These are phyloP conservation scores for Begonia peltatifolia DNA, from an alignment of 306 rosid genomes.

Conservation along the genomic window DNA sequence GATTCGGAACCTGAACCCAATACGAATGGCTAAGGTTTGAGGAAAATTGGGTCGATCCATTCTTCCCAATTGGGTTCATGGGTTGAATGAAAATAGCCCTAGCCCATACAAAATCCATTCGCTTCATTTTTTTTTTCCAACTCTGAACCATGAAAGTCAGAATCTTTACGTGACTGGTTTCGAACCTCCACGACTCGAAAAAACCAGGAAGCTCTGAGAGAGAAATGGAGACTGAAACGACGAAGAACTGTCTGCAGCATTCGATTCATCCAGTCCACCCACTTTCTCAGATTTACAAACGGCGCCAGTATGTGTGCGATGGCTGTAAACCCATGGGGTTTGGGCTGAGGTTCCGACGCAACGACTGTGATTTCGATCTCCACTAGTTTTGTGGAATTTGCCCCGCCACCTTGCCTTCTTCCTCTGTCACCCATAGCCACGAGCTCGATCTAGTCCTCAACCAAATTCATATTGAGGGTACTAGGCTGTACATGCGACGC, in stretches of 20 bases:
- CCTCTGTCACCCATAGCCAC: not conserved
- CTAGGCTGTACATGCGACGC: not conserved
- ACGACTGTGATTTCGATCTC: slow-evolving; percentile 5
- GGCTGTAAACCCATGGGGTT: slow-evolving; percentile 4
- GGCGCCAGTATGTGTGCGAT: slow-evolving; percentile 1
- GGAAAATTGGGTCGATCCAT: too few relatives aligned
- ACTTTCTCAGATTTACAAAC: not conserved
- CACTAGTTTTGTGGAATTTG: not conserved
- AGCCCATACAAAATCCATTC: too few relatives aligned
- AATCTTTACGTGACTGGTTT: too few relatives aligned
- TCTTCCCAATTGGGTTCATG: too few relatives aligned
- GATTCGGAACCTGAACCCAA: not conserved
- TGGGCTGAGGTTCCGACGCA: not conserved
- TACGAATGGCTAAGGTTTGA: too few relatives aligned
- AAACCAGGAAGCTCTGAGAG: not conserved
- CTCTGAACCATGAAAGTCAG: too few relatives aligned
- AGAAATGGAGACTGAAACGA: slow-evolving; percentile 2
- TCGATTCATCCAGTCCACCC: slow-evolving; percentile 9
- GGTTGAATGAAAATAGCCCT: too few relatives aligned
- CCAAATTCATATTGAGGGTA: not conserved
- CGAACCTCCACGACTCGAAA: too few relatives aligned
- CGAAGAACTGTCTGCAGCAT: slow-evolving; percentile 2
- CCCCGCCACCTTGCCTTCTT: not conserved
- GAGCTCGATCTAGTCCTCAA: not conserved
- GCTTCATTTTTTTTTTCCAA: too few relatives aligned